Evolutionary conservation across 31 red algal species (phyloP).

Genomic region (Odonthalia washingtoniensis): DNA sequence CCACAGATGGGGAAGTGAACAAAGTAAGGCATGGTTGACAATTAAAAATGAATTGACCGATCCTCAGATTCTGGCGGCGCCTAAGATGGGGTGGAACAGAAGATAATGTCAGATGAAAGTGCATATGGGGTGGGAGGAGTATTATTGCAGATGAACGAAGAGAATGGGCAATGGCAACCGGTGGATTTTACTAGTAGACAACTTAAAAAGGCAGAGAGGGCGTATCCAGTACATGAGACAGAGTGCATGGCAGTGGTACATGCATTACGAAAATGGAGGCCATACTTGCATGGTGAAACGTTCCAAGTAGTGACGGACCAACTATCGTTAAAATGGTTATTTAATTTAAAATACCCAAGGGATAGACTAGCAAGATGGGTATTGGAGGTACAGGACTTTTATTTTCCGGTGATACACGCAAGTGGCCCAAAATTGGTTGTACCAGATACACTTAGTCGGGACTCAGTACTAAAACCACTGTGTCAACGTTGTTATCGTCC

Average conservation of each 20-base stretch:
- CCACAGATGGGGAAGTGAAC: not conserved
- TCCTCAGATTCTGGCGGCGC: not conserved
- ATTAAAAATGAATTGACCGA: slow-evolving; percentile 10
- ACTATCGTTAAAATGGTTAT: not conserved
- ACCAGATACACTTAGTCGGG: slow-evolving; percentile 1
- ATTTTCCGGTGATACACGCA: not conserved
- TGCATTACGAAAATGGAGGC: slow-evolving; percentile 7
- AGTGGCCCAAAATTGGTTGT: not conserved
- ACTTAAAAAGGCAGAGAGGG: not conserved
- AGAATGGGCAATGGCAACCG: too few species aligned
- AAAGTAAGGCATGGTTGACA: slow-evolving; percentile 4
- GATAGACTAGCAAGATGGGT: not conserved
- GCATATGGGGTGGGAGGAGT: slow-evolving; percentile 5
- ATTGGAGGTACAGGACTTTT: not conserved
- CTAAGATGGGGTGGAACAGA: not conserved
- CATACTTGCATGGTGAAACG: slow-evolving; percentile 19
- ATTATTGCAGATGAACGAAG: too few species aligned
- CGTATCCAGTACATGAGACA: not conserved
- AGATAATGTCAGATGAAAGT: slow-evolving; percentile 33
- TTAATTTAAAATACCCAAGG: not conserved
- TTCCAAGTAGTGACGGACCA: not conserved
- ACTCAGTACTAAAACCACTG: not conserved
- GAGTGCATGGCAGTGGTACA: slow-evolving; percentile 20
- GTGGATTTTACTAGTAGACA: slow-evolving; percentile 4
- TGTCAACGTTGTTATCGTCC: not conserved